Percentiles rank a stretch among this genome's conserved stretches.
These are phyloP conservation scores for Pichia cabralensis DNA, from an alignment of 805 yeast genomes.

Conservation along the genomic window DNA sequence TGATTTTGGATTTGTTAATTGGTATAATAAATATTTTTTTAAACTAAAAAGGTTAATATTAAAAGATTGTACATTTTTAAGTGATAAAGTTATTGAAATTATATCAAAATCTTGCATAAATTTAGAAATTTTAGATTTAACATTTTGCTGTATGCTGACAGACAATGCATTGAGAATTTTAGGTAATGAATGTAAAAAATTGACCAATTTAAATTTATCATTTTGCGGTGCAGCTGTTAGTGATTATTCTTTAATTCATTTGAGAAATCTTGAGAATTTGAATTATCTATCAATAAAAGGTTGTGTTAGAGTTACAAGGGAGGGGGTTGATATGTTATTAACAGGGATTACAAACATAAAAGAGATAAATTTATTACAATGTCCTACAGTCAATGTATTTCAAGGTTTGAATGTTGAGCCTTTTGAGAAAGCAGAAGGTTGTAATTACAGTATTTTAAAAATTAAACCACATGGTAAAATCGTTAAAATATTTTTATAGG, in stretches of 20 bases:
- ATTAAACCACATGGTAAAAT: slow-evolving; percentile 38
- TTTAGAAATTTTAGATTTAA: slow-evolving; percentile 47
- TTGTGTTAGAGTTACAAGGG: slow-evolving; percentile 66
- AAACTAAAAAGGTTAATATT: slow-evolving; percentile 42
- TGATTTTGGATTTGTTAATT: slow-evolving; percentile 59
- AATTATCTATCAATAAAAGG: slow-evolving; percentile 48
- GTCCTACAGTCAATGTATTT: slow-evolving; percentile 56
- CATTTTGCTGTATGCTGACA: slow-evolving; percentile 67
- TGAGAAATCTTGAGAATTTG: slow-evolving; percentile 45
- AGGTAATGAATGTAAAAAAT: slow-evolving; percentile 52
- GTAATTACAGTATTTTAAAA: slow-evolving; percentile 48
- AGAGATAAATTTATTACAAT: slow-evolving; percentile 56
- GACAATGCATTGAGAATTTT: slow-evolving; percentile 60
- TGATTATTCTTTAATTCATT: slow-evolving; percentile 53
- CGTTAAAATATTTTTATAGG: slow-evolving; percentile 44
- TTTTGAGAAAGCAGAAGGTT: slow-evolving; percentile 36
- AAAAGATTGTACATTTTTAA: slow-evolving; percentile 65
- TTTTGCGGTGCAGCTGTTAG: slow-evolving; percentile 78
- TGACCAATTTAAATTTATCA: slow-evolving; percentile 46
- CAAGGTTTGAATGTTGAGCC: slow-evolving; percentile 52
- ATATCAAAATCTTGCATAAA: slow-evolving; percentile 53
- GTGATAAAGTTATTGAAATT: slow-evolving; percentile 53
- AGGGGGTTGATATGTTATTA: slow-evolving; percentile 61
- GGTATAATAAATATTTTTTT: slow-evolving; percentile 51
- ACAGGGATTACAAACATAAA: slow-evolving; percentile 44